Evolutionary conservation across 192 early-diverging fungal species (phyloP), one percentile per base, ranked within the genome.

Genomic region (Coemansia javaensis): DNA sequence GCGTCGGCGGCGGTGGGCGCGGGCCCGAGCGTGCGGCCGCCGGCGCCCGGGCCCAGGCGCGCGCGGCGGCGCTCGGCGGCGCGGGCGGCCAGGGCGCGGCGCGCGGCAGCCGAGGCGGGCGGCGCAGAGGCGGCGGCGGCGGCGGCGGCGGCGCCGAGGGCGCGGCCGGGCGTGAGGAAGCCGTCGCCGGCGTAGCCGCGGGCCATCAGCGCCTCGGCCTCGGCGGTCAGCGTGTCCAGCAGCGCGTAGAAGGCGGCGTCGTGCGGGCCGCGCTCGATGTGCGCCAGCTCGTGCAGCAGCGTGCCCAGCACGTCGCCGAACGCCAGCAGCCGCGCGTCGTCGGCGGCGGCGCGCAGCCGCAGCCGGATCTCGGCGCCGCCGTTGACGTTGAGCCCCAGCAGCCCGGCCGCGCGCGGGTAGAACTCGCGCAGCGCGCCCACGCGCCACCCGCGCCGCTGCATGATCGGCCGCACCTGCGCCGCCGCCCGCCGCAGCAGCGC

Each of bases 251-350:
- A 74, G 28, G 38, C 39, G 2, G 33, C 36, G 23, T 74, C 70
- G 13, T 74, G 70, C 10, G 70, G 58, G 2, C 45, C 50, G 2
- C 49, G 57, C 40, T 46, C 70, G 11, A 58, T 74, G 20, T 74
- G 70, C 6, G 58, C 70, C 24, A 74, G 59, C 43, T 74, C 70
- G 34, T 74, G 70, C n/a, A 74, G 47, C 62, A 74, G 58, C 2
- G 70, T 74, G 10, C 70, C 70, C 11, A 74, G 10, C 16, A 74
- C 30, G 14, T 66, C 63, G 3, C 53, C 55, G 36, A 47, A 74
- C 13, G n/a, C 21, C 23, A 74, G 47, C 12, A 74, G 63, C 46
- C 34, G 45, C 0, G 38, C 23, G 36, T 46, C 32, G 20, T 54
- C 33, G 41, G 62, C 50, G 0, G 70, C 14, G 6, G 35, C 32